Percentiles rank a stretch among this genome's conserved stretches.
These are phyloP conservation scores for Aaosphaeria pasadenensis DNA, from an alignment of 2,329 filamentous ascomycete species.

Conservation along the genomic window DNA sequence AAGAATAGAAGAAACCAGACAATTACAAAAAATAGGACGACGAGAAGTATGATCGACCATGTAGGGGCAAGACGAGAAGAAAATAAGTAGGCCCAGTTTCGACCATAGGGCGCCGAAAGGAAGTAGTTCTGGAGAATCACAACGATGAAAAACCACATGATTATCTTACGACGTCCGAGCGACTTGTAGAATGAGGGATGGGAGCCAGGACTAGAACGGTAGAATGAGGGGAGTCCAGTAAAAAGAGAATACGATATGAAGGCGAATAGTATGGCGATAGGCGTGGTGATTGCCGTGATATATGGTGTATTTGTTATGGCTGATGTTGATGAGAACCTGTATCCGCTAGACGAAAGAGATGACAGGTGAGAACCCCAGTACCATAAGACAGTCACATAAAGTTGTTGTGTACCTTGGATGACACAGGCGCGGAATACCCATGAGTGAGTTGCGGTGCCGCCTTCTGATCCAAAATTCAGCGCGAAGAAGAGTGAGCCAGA, in stretches of 20 bases:
- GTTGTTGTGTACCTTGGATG: slow-evolving; percentile 65
- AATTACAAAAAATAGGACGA: slow-evolving; percentile 53
- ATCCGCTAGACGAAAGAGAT: slow-evolving; percentile 43
- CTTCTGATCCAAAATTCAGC: slow-evolving; percentile 65
- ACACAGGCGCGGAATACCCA: slow-evolving; percentile 67
- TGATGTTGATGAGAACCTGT: slow-evolving; percentile 20
- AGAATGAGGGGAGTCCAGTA: slow-evolving; percentile 64
- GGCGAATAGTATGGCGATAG: slow-evolving; percentile 58
- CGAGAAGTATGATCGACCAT: slow-evolving; percentile 58
- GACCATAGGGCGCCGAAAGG: slow-evolving; percentile 62
- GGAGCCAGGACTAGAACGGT: slow-evolving; percentile 61
- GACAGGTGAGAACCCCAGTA: slow-evolving; percentile 62
- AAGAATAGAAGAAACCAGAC: slow-evolving; percentile 56
- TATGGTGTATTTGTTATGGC: slow-evolving; percentile 11
- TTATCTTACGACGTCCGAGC: slow-evolving; percentile 60
- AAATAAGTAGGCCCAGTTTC: slow-evolving; percentile 66
- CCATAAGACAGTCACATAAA: slow-evolving; percentile 64
- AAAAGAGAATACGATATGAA: slow-evolving; percentile 54
- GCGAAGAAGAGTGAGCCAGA: slow-evolving; percentile 65
- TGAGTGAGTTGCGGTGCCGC: slow-evolving; percentile 59
- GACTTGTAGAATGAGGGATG: slow-evolving; percentile 65
- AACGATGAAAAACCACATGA: slow-evolving; percentile 65
- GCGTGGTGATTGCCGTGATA: slow-evolving; percentile 53
- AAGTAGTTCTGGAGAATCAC: slow-evolving; percentile 67
- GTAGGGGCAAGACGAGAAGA: slow-evolving; percentile 52